Conservation (phyloP, 345 rosid genomes). For the Reutealis trisperma region DNA sequence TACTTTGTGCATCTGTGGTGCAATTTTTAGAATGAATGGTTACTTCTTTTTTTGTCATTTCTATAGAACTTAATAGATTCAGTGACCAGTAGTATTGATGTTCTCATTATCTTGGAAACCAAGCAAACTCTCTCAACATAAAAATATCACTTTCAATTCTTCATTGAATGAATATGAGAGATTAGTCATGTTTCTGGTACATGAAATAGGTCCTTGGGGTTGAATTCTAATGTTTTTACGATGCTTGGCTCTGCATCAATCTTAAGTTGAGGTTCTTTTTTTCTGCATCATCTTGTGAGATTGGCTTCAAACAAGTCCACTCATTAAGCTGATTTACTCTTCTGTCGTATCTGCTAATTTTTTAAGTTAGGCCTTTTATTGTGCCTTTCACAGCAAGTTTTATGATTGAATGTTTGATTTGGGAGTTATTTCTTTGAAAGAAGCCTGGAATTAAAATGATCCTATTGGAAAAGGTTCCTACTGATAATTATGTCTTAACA, state of each 20-base stretch:
- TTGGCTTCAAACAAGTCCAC: neutral
- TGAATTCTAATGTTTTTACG: neutral
- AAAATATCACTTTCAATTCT: neutral
- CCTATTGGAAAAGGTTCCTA: neutral
- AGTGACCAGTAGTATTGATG: neutral
- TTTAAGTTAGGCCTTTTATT: neutral
- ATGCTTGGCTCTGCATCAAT: neutral
- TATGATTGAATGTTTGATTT: neutral
- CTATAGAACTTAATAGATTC: neutral
- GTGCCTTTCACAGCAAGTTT: neutral
- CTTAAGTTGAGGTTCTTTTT: neutral
- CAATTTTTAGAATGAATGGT: neutral
- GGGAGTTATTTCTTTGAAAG: neutral
- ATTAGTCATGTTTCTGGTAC: neutral
- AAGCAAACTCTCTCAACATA: neutral
- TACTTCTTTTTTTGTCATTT: neutral
- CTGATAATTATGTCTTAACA: neutral
- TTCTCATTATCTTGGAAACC: neutral
- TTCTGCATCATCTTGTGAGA: neutral
- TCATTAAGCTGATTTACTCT: neutral
- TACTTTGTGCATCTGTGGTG: neutral
- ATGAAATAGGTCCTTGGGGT: neutral
- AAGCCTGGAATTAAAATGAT: neutral
- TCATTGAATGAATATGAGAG: neutral
- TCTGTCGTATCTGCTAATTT: neutral